Evolutionary conservation across 2,329 filamentous ascomycete species (phyloP), one percentile per base, ranked within the genome.

Genomic region (Proliferodiscus dingleyae): DNA sequence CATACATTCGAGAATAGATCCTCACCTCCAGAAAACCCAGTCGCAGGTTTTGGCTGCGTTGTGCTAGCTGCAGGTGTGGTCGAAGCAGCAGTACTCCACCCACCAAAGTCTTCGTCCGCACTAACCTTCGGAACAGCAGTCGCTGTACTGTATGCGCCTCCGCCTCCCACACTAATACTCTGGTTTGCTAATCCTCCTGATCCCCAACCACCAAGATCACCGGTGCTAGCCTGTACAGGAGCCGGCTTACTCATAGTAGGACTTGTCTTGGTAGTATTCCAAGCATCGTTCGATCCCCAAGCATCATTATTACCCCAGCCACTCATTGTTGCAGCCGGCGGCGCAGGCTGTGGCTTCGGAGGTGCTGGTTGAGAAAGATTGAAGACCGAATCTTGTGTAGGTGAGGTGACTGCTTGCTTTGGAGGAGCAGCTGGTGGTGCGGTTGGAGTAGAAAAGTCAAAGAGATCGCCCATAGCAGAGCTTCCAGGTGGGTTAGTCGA

Each of bases 1-100:
- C 91, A 97, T 40, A 97, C 91, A 66, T 97, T 97, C 24, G 85
- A 89, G 68, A 97, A 97, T 60, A 97, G 66, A 69, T 97, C 91
- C 55, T 96, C 91, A 44, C 80, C 82, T 43, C 75, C 80, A 16
- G 78, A 81, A 55, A 83, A 79, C 11, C 78, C 78, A 18, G 74
- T 69, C 21, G 75, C 68, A 26, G 82, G 71, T 67, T 85, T 78
- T 39, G 74, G 68, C 11, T 66, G 60, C 22, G 67, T 62, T 19
- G 66, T 66, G 39, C 64, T 65, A 34, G 70, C 61, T 24, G 67
- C 63, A 7, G 72, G 68, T 29, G 68, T 72, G 57, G 56, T 77
- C 60, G 77, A 83, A 70, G 74, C 71, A 36, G 81, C 80, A 62
- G 88, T 94, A 38, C 87, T 82, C 91, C 91, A 97, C 10, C 91